A percentile compares a stretch with the other conserved stretches of the same genome.
phyloP scores from a whole-genome alignment of 345 rosid genomes.

The Bruguiera sexangula region DNA sequence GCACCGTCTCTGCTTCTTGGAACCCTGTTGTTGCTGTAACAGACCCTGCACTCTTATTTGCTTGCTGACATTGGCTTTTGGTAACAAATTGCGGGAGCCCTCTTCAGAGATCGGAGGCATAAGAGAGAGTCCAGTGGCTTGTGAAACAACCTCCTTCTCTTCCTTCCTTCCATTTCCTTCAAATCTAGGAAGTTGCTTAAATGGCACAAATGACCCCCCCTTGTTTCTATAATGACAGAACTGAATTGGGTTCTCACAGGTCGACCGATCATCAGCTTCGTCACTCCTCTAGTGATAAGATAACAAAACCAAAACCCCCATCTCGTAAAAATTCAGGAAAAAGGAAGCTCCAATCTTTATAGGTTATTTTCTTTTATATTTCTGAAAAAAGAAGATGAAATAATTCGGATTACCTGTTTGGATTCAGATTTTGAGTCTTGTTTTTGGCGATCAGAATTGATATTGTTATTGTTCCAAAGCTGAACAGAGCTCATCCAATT shows the following conservation, averaged over 20 bases:
- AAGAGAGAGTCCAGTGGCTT: slow-evolving; percentile 39
- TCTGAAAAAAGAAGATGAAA: background rate
- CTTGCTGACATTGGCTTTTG: slow-evolving; percentile 17
- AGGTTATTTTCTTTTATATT: background rate
- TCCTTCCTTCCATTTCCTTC: slow-evolving; percentile 16
- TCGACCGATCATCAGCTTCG: slow-evolving; percentile 39
- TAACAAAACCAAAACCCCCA: slow-evolving; percentile 1
- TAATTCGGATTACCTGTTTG: slow-evolving; percentile 32
- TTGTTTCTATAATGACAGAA: slow-evolving; percentile 23
- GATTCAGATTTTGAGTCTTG: slow-evolving; percentile 35
- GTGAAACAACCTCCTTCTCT: slow-evolving; percentile 36
- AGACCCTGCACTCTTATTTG: slow-evolving; percentile 26
- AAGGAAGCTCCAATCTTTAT: background rate
- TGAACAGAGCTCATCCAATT: slow-evolving; percentile 71
- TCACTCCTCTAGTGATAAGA: slow-evolving; percentile 36
- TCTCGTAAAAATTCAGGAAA: slow-evolving; percentile 1
- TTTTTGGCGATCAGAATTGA: slow-evolving; percentile 13
- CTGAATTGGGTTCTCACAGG: slow-evolving; percentile 38
- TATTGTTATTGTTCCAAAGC: slow-evolving; percentile 41
- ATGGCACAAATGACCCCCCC: slow-evolving; percentile 43
- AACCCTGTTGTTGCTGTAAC: slow-evolving; percentile 23
- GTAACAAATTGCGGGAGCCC: slow-evolving; percentile 17
- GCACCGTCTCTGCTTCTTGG: slow-evolving; percentile 66
- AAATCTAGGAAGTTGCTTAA: slow-evolving; percentile 24
- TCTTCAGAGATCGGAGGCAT: slow-evolving; percentile 37